Evolutionary conservation across 176 grass and related monocot genomes (phyloP).

Genomic region (Aegilops speltoides): DNA sequence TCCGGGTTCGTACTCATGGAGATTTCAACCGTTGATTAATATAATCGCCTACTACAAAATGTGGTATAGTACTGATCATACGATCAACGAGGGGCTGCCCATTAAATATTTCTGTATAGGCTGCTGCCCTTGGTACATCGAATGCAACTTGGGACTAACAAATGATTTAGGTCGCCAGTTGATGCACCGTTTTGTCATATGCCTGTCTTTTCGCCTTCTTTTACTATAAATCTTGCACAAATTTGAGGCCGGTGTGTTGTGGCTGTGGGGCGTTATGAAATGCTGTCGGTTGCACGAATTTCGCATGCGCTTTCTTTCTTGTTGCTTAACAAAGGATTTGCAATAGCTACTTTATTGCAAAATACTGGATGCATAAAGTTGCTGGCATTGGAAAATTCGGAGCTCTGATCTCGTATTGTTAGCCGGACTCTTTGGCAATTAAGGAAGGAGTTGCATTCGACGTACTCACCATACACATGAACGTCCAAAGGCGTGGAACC

Average conservation of each 20-base stretch:
- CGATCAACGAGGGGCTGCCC: conserved; percentile 7
- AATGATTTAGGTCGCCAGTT: background rate
- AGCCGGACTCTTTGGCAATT: too few species aligned
- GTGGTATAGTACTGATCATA: background rate
- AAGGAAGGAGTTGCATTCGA: too few species aligned
- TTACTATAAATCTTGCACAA: background rate
- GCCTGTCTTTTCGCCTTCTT: background rate
- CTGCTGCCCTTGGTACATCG: background rate
- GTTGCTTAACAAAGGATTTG: background rate
- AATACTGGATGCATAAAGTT: background rate
- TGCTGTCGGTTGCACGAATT: background rate
- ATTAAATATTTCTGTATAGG: background rate
- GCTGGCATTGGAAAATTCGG: background rate
- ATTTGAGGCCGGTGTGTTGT: background rate
- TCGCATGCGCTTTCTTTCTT: background rate
- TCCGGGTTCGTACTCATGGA: background rate
- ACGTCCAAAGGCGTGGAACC: too few species aligned
- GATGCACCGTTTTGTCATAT: background rate
- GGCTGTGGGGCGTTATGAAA: background rate
- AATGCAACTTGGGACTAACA: background rate
- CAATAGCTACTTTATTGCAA: too few species aligned
- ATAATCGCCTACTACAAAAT: background rate
- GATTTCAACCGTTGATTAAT: conserved; percentile 7
- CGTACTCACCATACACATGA: too few species aligned
- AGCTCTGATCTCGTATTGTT: background rate